Evolutionary conservation across 176 grass and related monocot species (phyloP).

Genomic region (Cenchrus fungigraminus): DNA sequence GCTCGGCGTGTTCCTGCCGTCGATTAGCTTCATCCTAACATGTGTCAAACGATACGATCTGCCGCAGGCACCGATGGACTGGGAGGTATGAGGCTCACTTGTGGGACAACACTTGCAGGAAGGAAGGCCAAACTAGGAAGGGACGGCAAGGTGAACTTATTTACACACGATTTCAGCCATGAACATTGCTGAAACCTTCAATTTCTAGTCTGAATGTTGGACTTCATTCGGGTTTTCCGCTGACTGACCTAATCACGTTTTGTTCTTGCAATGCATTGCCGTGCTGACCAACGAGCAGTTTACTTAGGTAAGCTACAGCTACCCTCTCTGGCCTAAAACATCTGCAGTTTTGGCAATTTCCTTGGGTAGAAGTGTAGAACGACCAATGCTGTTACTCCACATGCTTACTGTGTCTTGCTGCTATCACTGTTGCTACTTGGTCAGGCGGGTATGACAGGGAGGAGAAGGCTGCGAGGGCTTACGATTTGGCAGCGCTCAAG

Average conservation of each 20-base stretch:
- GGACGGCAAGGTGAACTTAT: slow-evolving; percentile 79
- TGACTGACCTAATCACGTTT: slow-evolving; percentile 21
- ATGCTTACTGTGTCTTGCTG: slow-evolving; percentile 6
- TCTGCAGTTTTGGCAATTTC: not conserved
- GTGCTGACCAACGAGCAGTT: slow-evolving; percentile 50
- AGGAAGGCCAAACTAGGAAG: slow-evolving; percentile 95
- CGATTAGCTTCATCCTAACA: not conserved
- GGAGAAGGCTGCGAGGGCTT: slow-evolving; percentile 93
- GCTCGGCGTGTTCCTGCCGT: not conserved
- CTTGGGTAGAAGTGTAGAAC: not conserved
- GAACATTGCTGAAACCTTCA: not conserved
- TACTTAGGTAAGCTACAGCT: slow-evolving; percentile 73
- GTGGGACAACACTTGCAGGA: slow-evolving; percentile 95
- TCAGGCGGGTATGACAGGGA: slow-evolving; percentile 90
- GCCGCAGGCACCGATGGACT: slow-evolving; percentile 82
- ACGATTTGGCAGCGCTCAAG: slow-evolving; percentile 91
- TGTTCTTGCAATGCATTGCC: not conserved
- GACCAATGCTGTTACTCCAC: slow-evolving; percentile 25
- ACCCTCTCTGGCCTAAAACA: not conserved
- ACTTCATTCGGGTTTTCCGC: slow-evolving; percentile 6
- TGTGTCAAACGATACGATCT: not conserved
- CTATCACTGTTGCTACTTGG: slow-evolving; percentile 21
- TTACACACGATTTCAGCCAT: not conserved
- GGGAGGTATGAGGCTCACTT: slow-evolving; percentile 94
- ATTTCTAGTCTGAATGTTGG: not conserved